phyloP scores from a whole-genome alignment of 306 rosid species.

The Glycyrrhiza uralensis region DNA sequence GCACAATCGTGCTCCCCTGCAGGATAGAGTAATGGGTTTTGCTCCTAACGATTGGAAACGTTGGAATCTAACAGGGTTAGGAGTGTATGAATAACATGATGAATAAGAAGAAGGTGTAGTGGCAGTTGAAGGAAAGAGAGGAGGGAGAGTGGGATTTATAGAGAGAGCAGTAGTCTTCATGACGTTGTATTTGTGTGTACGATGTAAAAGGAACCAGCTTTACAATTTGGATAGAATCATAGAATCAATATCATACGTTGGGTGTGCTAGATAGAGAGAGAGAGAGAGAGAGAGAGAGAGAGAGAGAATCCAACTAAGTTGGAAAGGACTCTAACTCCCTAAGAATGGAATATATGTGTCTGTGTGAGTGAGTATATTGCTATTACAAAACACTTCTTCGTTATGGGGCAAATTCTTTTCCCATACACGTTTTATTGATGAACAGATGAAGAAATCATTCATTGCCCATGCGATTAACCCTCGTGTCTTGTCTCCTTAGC shows the following conservation, averaged over 20 bases:
- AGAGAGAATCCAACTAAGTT: neutral
- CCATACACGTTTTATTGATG: too few species aligned
- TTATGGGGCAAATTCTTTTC: neutral
- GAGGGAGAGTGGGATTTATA: slow-evolving; percentile 59
- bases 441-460: too few species aligned
- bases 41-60: slow-evolving; percentile 24
- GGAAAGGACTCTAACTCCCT: neutral
- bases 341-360: slow-evolving; percentile 19
- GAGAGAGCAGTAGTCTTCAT: slow-evolving; percentile 51
- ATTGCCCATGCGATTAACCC: too few species aligned
- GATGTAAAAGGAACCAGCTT: slow-evolving; percentile 9
- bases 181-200: neutral
- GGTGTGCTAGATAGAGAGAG: neutral
- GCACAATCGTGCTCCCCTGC: slow-evolving; percentile 30
- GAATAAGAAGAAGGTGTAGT: slow-evolving; percentile 6
- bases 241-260: neutral
- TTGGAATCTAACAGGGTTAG: slow-evolving; percentile 17
- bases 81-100: slow-evolving; percentile 1
- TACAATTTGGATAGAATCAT: slow-evolving; percentile 16
- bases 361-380: neutral
- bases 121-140: slow-evolving; percentile 30
- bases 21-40: slow-evolving; percentile 40
- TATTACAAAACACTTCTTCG: neutral
- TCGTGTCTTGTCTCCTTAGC: too few species aligned
- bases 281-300: neutral